Conservation (phyloP, 768 basidiomycete genomes). For the Melanogaster broomeanus region DNA sequence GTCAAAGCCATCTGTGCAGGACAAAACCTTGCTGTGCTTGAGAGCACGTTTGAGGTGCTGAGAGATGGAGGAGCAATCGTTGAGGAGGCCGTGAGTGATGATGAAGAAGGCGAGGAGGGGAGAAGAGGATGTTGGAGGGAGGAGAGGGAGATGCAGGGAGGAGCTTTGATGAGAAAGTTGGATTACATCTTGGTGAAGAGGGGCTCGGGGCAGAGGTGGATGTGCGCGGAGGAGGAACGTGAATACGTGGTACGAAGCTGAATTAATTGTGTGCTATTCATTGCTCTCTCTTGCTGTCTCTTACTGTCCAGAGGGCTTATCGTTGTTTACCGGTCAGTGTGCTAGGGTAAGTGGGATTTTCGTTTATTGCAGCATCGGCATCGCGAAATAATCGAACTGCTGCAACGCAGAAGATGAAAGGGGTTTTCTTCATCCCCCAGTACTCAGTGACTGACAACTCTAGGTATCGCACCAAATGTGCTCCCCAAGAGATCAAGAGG, state of each 20-base stretch:
- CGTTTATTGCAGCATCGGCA: too few species aligned
- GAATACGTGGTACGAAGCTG: background rate
- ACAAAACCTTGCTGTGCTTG: slow-evolving; percentile 76
- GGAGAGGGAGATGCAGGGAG: slow-evolving; percentile 13
- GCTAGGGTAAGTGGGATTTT: too few species aligned
- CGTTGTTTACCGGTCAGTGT: too few species aligned
- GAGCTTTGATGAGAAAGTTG: slow-evolving; percentile 48
- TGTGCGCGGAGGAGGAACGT: slow-evolving; percentile 10
- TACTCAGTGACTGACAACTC: too few species aligned
- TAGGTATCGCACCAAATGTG: too few species aligned
- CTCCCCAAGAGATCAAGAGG: too few species aligned
- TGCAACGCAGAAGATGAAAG: too few species aligned
- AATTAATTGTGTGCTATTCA: background rate
- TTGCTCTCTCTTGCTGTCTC: background rate
- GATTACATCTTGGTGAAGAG: slow-evolving; percentile 18
- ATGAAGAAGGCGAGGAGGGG: slow-evolving; percentile 31
- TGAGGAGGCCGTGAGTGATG: slow-evolving; percentile 58
- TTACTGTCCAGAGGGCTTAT: too few species aligned
- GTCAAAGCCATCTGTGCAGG: slow-evolving; percentile 77
- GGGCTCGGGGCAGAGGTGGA: slow-evolving; percentile 3
- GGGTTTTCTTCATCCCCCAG: too few species aligned
- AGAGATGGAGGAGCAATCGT: slow-evolving; percentile 67
- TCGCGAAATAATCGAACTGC: too few species aligned
- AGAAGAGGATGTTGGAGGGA: slow-evolving; percentile 24
- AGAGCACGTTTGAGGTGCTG: slow-evolving; percentile 56